Conservation (phyloP, 768 basidiomycete genomes). For the Mycena kentingensis region DNA sequence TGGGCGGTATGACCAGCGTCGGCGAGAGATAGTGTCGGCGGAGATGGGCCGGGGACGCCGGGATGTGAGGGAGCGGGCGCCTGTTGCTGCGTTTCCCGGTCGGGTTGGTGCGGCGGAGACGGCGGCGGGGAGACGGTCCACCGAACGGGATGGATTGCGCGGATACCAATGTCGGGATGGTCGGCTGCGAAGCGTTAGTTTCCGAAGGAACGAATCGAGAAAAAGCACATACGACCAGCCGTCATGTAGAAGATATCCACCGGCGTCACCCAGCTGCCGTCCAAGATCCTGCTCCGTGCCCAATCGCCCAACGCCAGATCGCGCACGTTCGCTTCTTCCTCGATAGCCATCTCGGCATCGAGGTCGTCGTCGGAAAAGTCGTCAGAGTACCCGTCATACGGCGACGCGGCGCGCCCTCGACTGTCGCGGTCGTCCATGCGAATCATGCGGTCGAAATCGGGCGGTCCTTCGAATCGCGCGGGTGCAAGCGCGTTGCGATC, state of each 20-base stretch:
- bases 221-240: slow-evolving; percentile 26
- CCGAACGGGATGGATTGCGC: slow-evolving; percentile 59
- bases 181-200: slow-evolving; percentile 26
- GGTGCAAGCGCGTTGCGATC: neutral
- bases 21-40: slow-evolving; percentile 65
- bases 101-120: slow-evolving; percentile 17
- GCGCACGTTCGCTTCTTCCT: slow-evolving; percentile 30
- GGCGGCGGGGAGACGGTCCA: slow-evolving; percentile 48
- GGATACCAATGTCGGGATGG: slow-evolving; percentile 19
- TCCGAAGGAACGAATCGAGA: slow-evolving; percentile 29
- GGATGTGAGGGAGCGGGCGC: slow-evolving; percentile 50
- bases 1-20: slow-evolving; percentile 63
- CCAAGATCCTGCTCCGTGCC: slow-evolving; percentile 69
- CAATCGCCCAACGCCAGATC: slow-evolving; percentile 70
- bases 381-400: slow-evolving; percentile 27
- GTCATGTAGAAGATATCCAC: slow-evolving; percentile 67
- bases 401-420: slow-evolving; percentile 12
- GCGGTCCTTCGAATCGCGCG: neutral
- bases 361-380: slow-evolving; percentile 45
- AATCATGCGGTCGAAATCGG: neutral
- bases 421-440: neutral
- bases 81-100: slow-evolving; percentile 25
- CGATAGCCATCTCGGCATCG: slow-evolving; percentile 54
- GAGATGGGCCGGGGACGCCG: slow-evolving; percentile 52
- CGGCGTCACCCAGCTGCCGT: slow-evolving; percentile 76